Percentiles rank a stretch among this genome's conserved stretches.
phyloP scores from a whole-genome alignment of 2,329 filamentous ascomycete species.

The Ambrosiella xylebori region DNA sequence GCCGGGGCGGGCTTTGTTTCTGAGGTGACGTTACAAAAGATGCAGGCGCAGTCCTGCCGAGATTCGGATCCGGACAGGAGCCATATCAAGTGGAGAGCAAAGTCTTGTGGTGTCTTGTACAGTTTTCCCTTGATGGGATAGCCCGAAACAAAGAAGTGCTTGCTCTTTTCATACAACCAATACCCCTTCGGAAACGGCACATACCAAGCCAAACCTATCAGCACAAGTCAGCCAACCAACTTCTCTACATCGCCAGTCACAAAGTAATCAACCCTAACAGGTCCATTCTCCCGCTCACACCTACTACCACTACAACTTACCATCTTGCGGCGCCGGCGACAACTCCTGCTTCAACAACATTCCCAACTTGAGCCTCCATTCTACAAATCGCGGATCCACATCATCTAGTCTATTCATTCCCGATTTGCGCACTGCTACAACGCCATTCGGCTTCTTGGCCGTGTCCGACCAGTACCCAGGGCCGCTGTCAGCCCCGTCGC shows the following conservation, averaged over 20 bases:
- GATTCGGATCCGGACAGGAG: constrained; percentile 30
- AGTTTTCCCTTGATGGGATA: constrained; percentile 31
- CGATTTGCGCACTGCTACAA: constrained; percentile 21
- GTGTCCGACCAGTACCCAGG: constrained; percentile 28
- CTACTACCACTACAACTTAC: constrained; percentile 5
- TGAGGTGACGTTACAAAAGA: constrained; percentile 25
- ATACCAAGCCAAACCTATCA: constrained; percentile 25
- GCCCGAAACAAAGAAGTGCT: constrained; percentile 32
- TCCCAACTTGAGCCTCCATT: constrained; percentile 29
- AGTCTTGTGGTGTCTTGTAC: constrained; percentile 36
- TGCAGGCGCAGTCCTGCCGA: constrained; percentile 33
- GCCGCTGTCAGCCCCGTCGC: constrained; percentile 29
- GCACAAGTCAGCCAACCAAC: background rate
- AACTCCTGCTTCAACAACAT: constrained; percentile 30
- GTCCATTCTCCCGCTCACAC: background rate
- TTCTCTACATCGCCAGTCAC: too few species aligned
- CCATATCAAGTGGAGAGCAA: constrained; percentile 35
- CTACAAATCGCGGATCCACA: constrained; percentile 27
- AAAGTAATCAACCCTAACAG: too few species aligned
- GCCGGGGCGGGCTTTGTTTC: background rate
- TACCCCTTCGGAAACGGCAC: constrained; percentile 29
- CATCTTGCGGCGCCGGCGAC: constrained; percentile 24
- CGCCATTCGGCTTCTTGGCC: constrained; percentile 14
- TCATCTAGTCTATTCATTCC: constrained; percentile 26
- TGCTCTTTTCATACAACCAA: constrained; percentile 31